Evolutionary conservation across 1,139 yeast genomes (phyloP), one percentile per base, ranked within the genome.

Genomic region (Hemisphaericaspora xylofermentans): DNA sequence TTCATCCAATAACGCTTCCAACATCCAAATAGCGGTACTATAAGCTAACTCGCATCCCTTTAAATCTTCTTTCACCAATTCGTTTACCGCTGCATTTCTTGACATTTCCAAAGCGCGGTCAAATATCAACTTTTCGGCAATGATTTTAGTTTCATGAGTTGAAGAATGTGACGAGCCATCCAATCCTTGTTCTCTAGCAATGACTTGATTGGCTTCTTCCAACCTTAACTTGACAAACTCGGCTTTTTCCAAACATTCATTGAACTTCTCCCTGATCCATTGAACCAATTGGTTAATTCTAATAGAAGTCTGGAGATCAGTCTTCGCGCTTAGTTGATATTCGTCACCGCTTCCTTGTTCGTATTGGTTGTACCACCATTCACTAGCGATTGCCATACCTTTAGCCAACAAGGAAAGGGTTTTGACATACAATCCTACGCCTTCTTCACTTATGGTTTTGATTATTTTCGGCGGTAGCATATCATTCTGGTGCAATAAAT

Each of bases 71-170:
- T 86, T 84, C 21, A 80, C 80, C 51, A 88, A 71, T 61, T 93
- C 98, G 57, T 84, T 82, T 40, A 84, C 84, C 0, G 98, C 98
- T 0, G 98, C 96, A 43, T 81, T 81, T 52, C 95, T 78, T 2
- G 96, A 86, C 72, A 91, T 87, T 54, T 93, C 98, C 54, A 91
- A 73, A 1, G 98, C 97, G 34, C 98, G 75, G 53, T 91, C 97
- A 64, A 89, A 91, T 21, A 93, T 80, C 48, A 93, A 72, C 58
- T 85, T 85, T 60, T 91, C 97, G 2, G 95, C 89, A 40, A 84
- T 74, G 6, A 82, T 65, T 34, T 68, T 51, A 12, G 39, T 19
- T 15, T 29, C 33, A 29, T 32, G 27, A 21, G 15, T 16, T 26
- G 35, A 28, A 18, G 40, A 29, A 17, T 30, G 35, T 8, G 28